Conservation (phyloP, 495 filamentous ascomycete species). For the Penicillium salamii region DNA sequence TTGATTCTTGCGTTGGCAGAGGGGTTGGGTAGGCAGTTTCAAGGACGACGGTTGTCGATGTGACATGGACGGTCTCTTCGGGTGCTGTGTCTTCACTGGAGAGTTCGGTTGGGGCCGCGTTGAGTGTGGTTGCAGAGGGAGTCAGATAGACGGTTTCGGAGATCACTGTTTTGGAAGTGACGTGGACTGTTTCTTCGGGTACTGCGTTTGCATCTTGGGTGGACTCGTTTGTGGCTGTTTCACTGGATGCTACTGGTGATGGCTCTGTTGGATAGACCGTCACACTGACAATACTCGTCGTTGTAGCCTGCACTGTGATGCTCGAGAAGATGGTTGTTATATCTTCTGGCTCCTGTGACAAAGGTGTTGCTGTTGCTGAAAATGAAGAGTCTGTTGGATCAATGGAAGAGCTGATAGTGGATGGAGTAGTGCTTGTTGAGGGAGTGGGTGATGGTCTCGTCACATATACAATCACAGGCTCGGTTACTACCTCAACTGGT, state of each 20-base stretch:
- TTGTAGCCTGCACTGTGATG: not conserved
- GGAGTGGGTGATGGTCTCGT: conserved; percentile 9
- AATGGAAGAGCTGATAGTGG: not conserved
- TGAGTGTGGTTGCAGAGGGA: not conserved
- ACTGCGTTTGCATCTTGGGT: not conserved
- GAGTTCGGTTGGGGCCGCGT: not conserved
- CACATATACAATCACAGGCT: conserved; percentile 12
- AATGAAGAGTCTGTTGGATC: not conserved
- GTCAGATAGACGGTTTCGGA: not conserved
- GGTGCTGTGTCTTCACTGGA: not conserved
- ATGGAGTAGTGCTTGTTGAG: conserved; percentile 7
- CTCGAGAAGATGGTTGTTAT: not conserved
- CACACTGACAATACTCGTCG: conserved; percentile 5
- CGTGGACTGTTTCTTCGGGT: not conserved
- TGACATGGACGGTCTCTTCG: too few species aligned
- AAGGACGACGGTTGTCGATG: not conserved
- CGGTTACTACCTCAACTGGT: conserved; percentile 7
- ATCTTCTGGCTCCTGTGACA: not conserved
- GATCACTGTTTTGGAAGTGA: not conserved
- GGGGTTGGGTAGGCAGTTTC: not conserved
- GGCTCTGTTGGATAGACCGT: conserved; percentile 6
- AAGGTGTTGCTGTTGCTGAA: not conserved
- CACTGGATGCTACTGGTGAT: not conserved
- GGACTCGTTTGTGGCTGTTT: not conserved
- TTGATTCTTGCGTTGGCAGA: not conserved